Evolutionary conservation across 2,329 filamentous ascomycete genomes (phyloP), one percentile per base, ranked within the genome.

Genomic region (Phoma sp.): DNA sequence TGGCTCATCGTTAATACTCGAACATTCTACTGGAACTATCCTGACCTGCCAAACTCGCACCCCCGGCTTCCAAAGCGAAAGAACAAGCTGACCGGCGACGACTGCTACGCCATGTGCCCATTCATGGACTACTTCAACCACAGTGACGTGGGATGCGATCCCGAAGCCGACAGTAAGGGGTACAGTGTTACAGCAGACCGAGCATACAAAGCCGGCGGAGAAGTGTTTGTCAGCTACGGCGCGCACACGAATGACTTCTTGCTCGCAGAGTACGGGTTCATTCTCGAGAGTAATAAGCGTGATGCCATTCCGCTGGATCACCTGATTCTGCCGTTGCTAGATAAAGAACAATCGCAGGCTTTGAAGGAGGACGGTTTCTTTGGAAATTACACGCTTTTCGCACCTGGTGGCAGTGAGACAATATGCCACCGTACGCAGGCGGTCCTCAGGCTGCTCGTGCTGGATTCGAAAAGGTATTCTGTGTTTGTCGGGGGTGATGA

Each of bases 101-200:
- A 90, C 62, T 84, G 84, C 65, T 84, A 91, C 78, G 84, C 84
- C 9, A 81, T 91, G 61, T 87, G 87, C 71, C 89, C 89, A 0
- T 87, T 90, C 29, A 85, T 88, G 1, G 89, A 92, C 70, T 84
- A 90, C 49, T 88, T 92, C 78, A 92, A 85, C 59, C 83, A 85
- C 57, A 73, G 73, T 12, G 75, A 77, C 21, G 61, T 67, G 12
- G 76, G 76, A 10, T 87, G 85, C 71, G 72, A 77, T 12, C 84
- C 86, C 0, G 67, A 77, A 3, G 84, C 83, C 62, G 77, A 80
- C 38, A 57, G 72, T 1, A 70, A 74, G 1, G 80, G 81, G 5
- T 90, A 86, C 74, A 79, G 77, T 20, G 79, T 90, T 39, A 79
- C 74, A 15, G 81, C 85, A 2, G 75, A 80, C 39, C 72, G 76